A percentile compares a stretch with the other conserved stretches of the same genome.
These are phyloP conservation scores for Coemansia sp. DNA, from an alignment of 192 early-diverging fungal species.

Conservation along the genomic window DNA sequence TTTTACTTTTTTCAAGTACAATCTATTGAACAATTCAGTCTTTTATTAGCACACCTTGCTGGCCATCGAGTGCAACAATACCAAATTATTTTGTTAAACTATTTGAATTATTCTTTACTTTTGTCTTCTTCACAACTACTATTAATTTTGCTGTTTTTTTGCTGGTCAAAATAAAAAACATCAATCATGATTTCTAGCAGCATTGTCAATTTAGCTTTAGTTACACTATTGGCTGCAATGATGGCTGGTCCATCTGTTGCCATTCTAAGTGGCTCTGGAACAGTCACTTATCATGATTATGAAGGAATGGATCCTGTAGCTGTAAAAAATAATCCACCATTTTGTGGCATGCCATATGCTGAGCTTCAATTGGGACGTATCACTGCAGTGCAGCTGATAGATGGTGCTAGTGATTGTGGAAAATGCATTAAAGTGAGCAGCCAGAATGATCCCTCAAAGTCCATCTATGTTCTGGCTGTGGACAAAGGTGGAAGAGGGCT, in stretches of 20 bases:
- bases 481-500: constrained; percentile 56
- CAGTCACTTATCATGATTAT: neutral
- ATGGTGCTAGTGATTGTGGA: constrained; percentile 49
- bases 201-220: neutral
- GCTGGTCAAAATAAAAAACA: no score
- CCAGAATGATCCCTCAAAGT: constrained; percentile 39
- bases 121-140: no score
- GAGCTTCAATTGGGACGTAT: constrained; percentile 53
- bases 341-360: constrained; percentile 58
- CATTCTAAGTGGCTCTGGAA: neutral
- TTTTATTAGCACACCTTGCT: no score
- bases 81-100: no score
- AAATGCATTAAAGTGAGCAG: constrained; percentile 53
- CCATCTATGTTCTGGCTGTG: constrained; percentile 55
- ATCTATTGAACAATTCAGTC: no score
- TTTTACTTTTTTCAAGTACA: no score
- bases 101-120: no score
- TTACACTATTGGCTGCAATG: neutral
- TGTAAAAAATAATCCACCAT: constrained; percentile 45
- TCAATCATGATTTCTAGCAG: neutral
- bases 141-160: no score
- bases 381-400: constrained; percentile 52
- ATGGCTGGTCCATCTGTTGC: neutral
- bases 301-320: neutral
- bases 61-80: no score